These are phyloP conservation scores for Alternaria burnsii DNA, from an alignment of 2,329 filamentous ascomycete species.

Conservation along the genomic window DNA sequence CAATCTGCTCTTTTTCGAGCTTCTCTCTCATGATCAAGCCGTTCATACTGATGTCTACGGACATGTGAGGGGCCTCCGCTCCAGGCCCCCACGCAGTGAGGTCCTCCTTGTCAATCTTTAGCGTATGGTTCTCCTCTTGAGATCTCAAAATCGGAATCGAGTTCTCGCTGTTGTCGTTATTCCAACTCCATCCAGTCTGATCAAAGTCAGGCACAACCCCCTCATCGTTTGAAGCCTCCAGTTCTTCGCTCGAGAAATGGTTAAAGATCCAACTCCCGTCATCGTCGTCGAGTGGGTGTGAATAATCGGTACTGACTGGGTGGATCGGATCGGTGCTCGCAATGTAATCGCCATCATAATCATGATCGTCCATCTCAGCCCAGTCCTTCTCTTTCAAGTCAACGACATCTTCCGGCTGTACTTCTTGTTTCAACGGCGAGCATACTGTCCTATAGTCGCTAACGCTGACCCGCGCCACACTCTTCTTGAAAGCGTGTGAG, in stretches of 20 bases:
- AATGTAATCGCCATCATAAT: slow-evolving; percentile 30
- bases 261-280: slow-evolving; percentile 24
- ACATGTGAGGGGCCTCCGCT: neutral
- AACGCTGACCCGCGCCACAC: slow-evolving; percentile 13
- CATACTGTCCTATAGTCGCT: neutral
- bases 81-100: slow-evolving; percentile 13
- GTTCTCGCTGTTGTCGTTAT: neutral
- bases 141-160: neutral
- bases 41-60: neutral
- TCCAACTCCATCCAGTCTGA: slow-evolving; percentile 15
- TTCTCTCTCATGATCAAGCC: neutral
- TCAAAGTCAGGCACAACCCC: neutral
- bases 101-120: neutral
- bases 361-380: slow-evolving; percentile 11
- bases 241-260: slow-evolving; percentile 12
- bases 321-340: slow-evolving; percentile 36
- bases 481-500: slow-evolving; percentile 12
- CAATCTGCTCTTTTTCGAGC: neutral
- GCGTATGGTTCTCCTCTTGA: neutral
- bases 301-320: slow-evolving; percentile 28
- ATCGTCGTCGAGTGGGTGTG: slow-evolving; percentile 17
- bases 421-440: slow-evolving; percentile 28
- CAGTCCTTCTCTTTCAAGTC: neutral
- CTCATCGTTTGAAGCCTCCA: neutral
- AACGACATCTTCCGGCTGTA: slow-evolving; percentile 30